phyloP scores from a whole-genome alignment of 2,329 filamentous ascomycete species.

The Paecilomyces dactylethromorphus region DNA sequence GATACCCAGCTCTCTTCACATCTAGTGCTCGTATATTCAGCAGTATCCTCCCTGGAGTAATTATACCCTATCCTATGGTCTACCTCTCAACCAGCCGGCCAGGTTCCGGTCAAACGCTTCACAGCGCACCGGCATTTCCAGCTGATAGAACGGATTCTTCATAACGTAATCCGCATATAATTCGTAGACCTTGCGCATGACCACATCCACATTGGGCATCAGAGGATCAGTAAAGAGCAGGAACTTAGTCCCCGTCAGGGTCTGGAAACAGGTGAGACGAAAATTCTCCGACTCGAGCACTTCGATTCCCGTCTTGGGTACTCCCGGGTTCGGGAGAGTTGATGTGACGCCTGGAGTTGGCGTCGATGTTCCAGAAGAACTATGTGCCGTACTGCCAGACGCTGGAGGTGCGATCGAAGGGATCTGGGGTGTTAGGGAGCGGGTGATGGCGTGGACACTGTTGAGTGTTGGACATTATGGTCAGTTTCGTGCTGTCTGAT shows the following conservation, averaged over 20 bases:
- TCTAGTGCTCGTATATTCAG: background rate
- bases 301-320: slow-evolving; percentile 63
- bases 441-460: slow-evolving; percentile 60
- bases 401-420: slow-evolving; percentile 25
- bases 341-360: slow-evolving; percentile 16
- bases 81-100: slow-evolving; percentile 66
- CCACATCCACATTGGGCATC: slow-evolving; percentile 75
- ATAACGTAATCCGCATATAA: slow-evolving; percentile 95
- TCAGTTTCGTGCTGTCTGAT: background rate
- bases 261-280: slow-evolving; percentile 91
- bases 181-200: slow-evolving; percentile 83
- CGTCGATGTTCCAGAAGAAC: slow-evolving; percentile 26
- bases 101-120: slow-evolving; percentile 90
- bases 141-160: slow-evolving; percentile 98
- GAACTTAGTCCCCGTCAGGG: slow-evolving; percentile 91
- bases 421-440: slow-evolving; percentile 43
- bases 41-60: background rate
- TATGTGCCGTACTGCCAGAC: slow-evolving; percentile 14
- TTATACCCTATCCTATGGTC: slow-evolving; percentile 33
- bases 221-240: slow-evolving; percentile 87
- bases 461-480: background rate
- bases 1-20: background rate
- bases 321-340: slow-evolving; percentile 24
- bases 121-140: slow-evolving; percentile 95
- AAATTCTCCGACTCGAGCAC: slow-evolving; percentile 92